Evolutionary conservation across 331 rosid genomes (phyloP).

Genomic region (Erythrophleum ivorense): DNA sequence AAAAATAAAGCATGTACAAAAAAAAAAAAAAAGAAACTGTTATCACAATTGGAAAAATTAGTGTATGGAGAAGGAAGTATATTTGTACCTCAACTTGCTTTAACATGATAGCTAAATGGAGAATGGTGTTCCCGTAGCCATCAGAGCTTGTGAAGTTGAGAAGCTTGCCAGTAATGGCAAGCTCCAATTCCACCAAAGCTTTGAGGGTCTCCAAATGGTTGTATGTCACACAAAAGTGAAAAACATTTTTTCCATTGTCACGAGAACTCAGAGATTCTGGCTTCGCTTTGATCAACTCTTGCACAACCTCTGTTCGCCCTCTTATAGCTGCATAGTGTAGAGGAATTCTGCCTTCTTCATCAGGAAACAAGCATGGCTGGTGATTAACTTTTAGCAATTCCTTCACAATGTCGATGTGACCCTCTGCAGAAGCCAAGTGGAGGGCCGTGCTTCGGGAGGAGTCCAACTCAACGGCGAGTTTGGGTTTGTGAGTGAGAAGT

Average conservation of each 20-base stretch:
- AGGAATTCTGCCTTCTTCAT: too few species aligned
- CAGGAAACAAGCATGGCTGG: too few species aligned
- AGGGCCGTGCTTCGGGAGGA: slow-evolving; percentile 4
- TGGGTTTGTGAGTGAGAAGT: neutral
- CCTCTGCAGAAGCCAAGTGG: slow-evolving; percentile 40
- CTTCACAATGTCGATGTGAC: slow-evolving; percentile 24
- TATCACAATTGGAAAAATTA: too few species aligned
- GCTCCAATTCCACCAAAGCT: neutral
- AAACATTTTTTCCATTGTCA: neutral
- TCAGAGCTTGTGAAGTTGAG: neutral
- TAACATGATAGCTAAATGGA: neutral
- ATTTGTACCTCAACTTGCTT: neutral
- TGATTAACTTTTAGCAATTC: too few species aligned
- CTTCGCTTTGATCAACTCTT: neutral
- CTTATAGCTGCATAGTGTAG: too few species aligned
- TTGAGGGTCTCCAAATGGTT: neutral
- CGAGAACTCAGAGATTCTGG: neutral
- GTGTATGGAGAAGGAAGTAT: too few species aligned
- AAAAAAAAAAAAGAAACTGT: too few species aligned
- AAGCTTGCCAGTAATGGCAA: too few species aligned
- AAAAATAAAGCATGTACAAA: too few species aligned
- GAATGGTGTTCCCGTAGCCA: too few species aligned
- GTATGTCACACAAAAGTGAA: slow-evolving; percentile 29
- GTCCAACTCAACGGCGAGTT: slow-evolving; percentile 24
- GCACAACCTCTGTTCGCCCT: too few species aligned